Base-by-base conservation (phyloP, 805 yeast genomes). In the Yamadazyma sp. region DNA sequence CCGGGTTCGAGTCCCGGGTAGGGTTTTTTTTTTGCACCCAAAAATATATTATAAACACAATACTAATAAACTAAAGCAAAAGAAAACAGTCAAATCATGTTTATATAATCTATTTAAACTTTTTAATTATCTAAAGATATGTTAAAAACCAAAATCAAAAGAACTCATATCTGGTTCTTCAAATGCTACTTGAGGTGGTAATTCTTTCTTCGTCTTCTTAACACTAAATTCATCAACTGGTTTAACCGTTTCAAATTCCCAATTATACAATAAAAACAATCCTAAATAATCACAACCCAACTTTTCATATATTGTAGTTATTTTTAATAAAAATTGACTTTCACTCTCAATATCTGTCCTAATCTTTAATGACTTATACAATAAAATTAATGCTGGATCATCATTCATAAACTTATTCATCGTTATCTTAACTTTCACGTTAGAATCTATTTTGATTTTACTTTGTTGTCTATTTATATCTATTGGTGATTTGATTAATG, bases 251-350 rank as follows among this genome's bases (percentile, higher is more conserved):
- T 37, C 30, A 33, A 42, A 42, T 20, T 61, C 60, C 96, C 96
- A 89, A 40, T 75, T 76, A 31, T 65, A 67, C 1, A 82, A 64
- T 30, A 88, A 55, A 33, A 77, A 70, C 16, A 85, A 52, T 0
- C 88, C 79, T 27, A 91, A 56, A 40, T 79, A 75, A 49, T 89
- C 95, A 60, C 98, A 89, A 0, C 98, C 98, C 96, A 89, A 86
- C 38, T 94, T 68, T 11, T 77, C 70, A 50, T 87, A 85, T 42
- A 87, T 81, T 23, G 72, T 63, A 6, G 84, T 70, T 6, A 81
- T 82, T 43, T 79, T 75, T 9, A 75, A 49, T 11, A 88, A 71
- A 49, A 82, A 80, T 4, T 70, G 64, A 37, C 74, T 76, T 49
- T 91, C 97, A 27, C 58, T 58, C 3, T 42, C 39, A 1, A 68